Evolutionary conservation across 2,329 filamentous ascomycete genomes (phyloP), one percentile per base, ranked within the genome.

Genomic region (Huntiella bhutanensis): DNA sequence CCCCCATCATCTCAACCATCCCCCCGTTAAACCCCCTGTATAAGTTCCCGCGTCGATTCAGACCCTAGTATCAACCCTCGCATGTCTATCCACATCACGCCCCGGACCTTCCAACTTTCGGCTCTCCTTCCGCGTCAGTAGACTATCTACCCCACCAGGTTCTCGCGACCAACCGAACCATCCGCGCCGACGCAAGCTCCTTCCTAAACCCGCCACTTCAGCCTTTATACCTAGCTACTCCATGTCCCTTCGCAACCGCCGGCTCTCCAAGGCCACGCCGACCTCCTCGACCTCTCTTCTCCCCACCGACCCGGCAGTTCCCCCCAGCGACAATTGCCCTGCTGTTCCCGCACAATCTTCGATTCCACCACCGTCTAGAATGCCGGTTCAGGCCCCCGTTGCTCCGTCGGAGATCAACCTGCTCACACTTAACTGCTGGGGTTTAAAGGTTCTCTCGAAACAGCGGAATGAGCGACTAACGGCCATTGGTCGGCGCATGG

Each of bases 351-450:
- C 19, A 12, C 33, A 37, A 34, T 13, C 42, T 19, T 10, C 32
- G 33, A 44, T 38, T 42, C 41, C 47, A 44, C 19, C 36, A 50
- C 53, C 33, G 42, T 52, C 37, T 59, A 58, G 52, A 54, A 57
- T 46, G 52, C 55, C 5, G 37, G 44, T n/a, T 59, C 57, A 53
- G 74, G 71, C 13, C 10, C 16, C 64, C 12, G 16, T 38, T 10
- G 17, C 33, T 13, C 44, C 44, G 12, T 34, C n/a, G 32, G 70
- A 78, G 49, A 73, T 96, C 58, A 80, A 82, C 57, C 70, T 96
- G 54, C 66, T 95, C 53, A 91, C 84, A 4, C 75, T 94, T 60
- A 98, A 98, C 64, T 95, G 86, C 74, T 96, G 91, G 88, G 91
- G 91, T 44, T 76, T 96, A 51, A 88, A 92, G 57, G 85, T 77